Conservation (phyloP, 106 monocot species). For the Acorus calamus region DNA sequence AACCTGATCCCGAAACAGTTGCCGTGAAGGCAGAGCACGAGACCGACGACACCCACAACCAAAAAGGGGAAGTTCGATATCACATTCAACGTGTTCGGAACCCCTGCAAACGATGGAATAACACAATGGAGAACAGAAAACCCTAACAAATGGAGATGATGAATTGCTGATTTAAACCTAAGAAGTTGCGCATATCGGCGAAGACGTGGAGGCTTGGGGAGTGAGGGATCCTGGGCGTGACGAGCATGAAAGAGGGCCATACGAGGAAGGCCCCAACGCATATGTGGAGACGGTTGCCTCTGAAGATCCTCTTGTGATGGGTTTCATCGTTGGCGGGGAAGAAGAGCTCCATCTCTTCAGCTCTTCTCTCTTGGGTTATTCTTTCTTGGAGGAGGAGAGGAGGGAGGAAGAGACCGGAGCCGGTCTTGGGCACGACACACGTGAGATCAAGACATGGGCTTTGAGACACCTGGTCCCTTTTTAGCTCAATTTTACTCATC, state of each 20-base stretch:
- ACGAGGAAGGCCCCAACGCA: slow-evolving; percentile 9
- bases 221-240: slow-evolving; percentile 54
- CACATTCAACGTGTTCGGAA: slow-evolving; percentile 90
- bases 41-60: slow-evolving; percentile 60
- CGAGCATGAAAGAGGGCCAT: slow-evolving; percentile 30
- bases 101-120: slow-evolving; percentile 24
- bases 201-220: slow-evolving; percentile 61
- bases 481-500: no score
- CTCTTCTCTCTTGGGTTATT: no score
- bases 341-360: no score
- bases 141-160: not conserved
- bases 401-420: no score
- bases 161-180: slow-evolving; percentile 27
- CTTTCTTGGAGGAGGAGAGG: no score
- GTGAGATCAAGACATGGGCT: no score
- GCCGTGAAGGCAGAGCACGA: slow-evolving; percentile 69
- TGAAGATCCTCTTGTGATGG: no score
- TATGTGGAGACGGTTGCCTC: slow-evolving; percentile 12
- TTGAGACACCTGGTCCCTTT: no score
- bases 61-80: slow-evolving; percentile 71
- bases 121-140: not conserved
- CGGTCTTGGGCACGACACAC: no score
- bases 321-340: no score
- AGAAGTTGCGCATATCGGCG: slow-evolving; percentile 87
- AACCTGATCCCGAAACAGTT: slow-evolving; percentile 69